A percentile compares a stretch with the other conserved stretches of the same genome.
Evolutionary conservation across 2,329 filamentous ascomycete species (phyloP).

Genomic region (Cladosporium austrohemisphaericum): DNA sequence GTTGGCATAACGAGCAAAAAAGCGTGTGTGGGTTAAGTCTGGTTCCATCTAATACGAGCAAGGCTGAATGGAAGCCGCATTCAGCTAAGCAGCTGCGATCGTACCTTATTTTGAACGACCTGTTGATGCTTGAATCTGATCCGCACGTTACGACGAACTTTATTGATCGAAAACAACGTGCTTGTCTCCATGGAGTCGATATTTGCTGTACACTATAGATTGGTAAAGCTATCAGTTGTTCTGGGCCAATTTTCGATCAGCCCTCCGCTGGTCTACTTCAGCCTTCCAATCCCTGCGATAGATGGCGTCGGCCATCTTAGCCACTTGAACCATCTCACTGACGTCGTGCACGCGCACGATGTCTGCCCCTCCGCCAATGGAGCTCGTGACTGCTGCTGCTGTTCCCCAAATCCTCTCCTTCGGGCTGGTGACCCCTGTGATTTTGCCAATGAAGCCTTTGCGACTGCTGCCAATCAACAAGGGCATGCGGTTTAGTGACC

Average conservation of each 20-base stretch:
- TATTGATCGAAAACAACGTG: too few species aligned
- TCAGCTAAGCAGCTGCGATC: too few species aligned
- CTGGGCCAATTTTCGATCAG: not conserved
- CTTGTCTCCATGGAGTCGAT: too few species aligned
- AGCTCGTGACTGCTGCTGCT: conserved; percentile 79
- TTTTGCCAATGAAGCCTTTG: conserved; percentile 80
- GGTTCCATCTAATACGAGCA: too few species aligned
- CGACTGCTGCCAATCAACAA: conserved; percentile 88
- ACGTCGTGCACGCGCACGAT: conserved; percentile 92
- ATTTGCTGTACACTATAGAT: too few species aligned
- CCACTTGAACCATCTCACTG: conserved; percentile 77
- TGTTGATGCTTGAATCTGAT: too few species aligned
- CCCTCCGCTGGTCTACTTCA: not conserved
- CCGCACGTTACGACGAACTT: too few species aligned
- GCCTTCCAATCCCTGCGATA: conserved; percentile 17
- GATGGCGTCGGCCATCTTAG: conserved; percentile 88
- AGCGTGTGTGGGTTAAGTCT: too few species aligned
- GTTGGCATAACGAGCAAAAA: too few species aligned
- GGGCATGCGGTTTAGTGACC: too few species aligned
- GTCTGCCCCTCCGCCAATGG: conserved; percentile 82
- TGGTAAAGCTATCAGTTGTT: not conserved
- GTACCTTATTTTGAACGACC: too few species aligned
- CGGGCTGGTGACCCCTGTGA: conserved; percentile 72
- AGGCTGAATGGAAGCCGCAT: too few species aligned
- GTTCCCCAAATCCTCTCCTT: conserved; percentile 77